Evolutionary conservation across 495 filamentous ascomycete species (phyloP).

Genomic region (Penicillium samsonianum): DNA sequence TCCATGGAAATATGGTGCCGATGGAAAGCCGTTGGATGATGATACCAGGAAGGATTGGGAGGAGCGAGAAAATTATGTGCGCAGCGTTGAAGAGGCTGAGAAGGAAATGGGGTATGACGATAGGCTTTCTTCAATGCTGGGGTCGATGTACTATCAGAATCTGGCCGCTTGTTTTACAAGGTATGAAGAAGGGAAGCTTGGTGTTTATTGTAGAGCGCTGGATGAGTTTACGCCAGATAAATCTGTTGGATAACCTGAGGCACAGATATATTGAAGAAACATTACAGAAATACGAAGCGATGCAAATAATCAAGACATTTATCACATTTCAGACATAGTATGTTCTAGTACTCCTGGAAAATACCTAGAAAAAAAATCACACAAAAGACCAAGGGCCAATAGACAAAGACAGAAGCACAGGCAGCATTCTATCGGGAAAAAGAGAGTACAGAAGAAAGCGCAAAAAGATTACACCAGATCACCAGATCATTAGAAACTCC

Average conservation of each 20-base stretch:
- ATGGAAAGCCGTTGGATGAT: background rate
- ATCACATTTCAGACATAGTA: constrained; percentile 19
- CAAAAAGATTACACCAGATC: constrained; percentile 30
- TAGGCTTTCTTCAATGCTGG: background rate
- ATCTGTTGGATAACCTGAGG: background rate
- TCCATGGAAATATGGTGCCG: background rate
- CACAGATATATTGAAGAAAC: no score
- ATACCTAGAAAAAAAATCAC: background rate
- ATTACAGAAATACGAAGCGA: background rate
- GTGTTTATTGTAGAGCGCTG: background rate
- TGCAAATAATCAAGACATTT: constrained; percentile 9
- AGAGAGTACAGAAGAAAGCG: constrained; percentile 14
- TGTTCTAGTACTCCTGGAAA: constrained; percentile 11
- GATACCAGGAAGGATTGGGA: background rate
- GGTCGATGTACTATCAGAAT: background rate
- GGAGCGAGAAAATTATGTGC: background rate
- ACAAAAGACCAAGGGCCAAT: constrained; percentile 7
- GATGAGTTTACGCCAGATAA: background rate
- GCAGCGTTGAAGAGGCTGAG: background rate
- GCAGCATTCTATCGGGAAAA: constrained; percentile 10
- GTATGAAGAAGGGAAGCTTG: background rate
- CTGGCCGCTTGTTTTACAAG: background rate
- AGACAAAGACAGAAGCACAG: constrained; percentile 13
- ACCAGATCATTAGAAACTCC: constrained; percentile 30
- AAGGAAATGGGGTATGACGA: background rate